Evolutionary conservation across 2,329 filamentous ascomycete genomes (phyloP).

Genomic region (Chalaropsis thielavioides): DNA sequence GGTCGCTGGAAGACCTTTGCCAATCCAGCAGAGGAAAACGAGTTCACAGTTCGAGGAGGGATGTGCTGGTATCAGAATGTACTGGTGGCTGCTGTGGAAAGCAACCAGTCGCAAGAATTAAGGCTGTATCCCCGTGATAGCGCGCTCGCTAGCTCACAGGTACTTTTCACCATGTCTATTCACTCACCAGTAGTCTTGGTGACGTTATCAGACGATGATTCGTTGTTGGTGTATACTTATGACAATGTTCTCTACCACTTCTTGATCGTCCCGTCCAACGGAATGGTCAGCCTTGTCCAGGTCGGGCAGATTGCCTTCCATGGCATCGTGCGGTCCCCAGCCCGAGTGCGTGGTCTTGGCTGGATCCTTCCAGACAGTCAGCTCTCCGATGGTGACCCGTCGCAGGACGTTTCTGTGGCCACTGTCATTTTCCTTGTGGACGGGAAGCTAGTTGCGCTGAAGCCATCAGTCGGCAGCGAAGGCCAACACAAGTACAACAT

Average conservation of each 20-base stretch:
- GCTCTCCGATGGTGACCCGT: constrained; percentile 78
- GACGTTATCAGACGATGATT: constrained; percentile 81
- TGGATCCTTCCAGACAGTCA: constrained; percentile 93
- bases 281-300: constrained; percentile 61
- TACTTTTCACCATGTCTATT: constrained; percentile 63
- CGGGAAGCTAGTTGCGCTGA: constrained; percentile 83
- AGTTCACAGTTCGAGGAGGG: constrained; percentile 82
- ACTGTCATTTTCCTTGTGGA: constrained; percentile 95
- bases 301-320: constrained; percentile 98
- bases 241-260: constrained; percentile 94
- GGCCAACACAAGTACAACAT: constrained; percentile 94
- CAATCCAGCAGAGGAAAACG: constrained; percentile 66
- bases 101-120: constrained; percentile 65
- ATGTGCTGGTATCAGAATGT: constrained; percentile 99
- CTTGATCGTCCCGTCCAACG: constrained; percentile 61
- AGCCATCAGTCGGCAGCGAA: constrained; percentile 68
- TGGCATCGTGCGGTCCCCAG: constrained; percentile 86
- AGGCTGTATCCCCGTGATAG: constrained; percentile 87
- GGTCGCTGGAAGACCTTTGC: constrained; percentile 92
- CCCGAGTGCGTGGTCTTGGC: constrained; percentile 79
- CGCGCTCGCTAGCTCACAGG: constrained; percentile 54
- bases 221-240: constrained; percentile 88
- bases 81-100: constrained; percentile 83
- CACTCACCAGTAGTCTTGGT: constrained; percentile 80
- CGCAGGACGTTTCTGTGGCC: constrained; percentile 84